Evolutionary conservation across 2,329 filamentous ascomycete species (phyloP), one percentile per base, ranked within the genome.

Genomic region (Metarhizium album): DNA sequence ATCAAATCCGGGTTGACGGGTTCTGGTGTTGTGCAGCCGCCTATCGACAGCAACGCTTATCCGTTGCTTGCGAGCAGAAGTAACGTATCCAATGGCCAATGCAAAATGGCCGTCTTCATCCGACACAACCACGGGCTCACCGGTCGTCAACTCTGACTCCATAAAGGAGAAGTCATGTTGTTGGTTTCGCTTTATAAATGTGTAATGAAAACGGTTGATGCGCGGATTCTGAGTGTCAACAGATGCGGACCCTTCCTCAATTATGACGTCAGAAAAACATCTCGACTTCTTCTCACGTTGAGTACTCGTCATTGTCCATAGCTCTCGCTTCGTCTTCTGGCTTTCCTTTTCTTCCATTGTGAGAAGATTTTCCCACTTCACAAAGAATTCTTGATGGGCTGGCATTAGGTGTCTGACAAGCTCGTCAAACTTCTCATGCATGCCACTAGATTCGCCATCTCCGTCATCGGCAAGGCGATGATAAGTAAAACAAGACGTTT

Each of bases 41-140:
- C 93, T 80, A 69, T 98, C 93, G 8, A 98, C 90, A 3, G 88
- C 87, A 16, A 97, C 89, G 14, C 83, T 88, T 57, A 98, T 89
- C 54, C 82, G 78, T 42, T 81, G 78, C 62, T 83, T 86, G 52
- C 79, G 80, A 29, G 94, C 82, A 37, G 86, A 80, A 0, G 86
- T 86, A 8, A 96, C 87, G 60, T 87, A 98, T 2, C 93, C 93
- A 57, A 95, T 89, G 0, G 91, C 90, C 38, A 98, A 77, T 1
- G 91, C 91, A 71, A 95, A 98, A 64, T 98, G 93, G 0, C 93
- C 93, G 54, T 87, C 77, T 65, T 98, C 93, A 59, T 96, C 93
- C 0, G 93, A 97, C 3, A 98, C 79, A n/a, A 98, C 93, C 47
- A 97, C 84, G 0, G 93, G 91, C 62, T 98, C 93, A 42, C 91